Base-by-base conservation (phyloP, 495 filamentous ascomycete genomes). In the Aspergillus kassunensis region DNA sequence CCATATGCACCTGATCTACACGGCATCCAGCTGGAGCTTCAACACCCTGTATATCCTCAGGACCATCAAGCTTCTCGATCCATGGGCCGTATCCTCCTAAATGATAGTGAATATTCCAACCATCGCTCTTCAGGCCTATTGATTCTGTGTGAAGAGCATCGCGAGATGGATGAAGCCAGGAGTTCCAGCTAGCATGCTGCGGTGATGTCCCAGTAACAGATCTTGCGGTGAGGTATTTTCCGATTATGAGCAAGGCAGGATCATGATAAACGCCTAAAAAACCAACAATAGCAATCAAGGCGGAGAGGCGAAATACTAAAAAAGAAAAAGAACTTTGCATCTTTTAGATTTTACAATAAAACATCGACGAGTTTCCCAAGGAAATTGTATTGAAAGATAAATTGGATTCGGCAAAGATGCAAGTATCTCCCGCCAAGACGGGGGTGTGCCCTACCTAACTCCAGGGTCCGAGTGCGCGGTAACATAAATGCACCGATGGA, bases 21-120 rank as follows among this genome's bases (percentile, higher is more conserved):
- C 53, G 55, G 48, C 81, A 84, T 8, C 72, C 70, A 27, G 67
- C 57, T 1, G 80, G 78, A 13, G 67, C 58, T 9, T 63, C 68
- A 46, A 81, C 70, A 1, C 66, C 73, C 33, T 44, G 50, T 21
- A 27, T 27, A 9, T 27, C 24, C 4, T 63, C 60, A 9, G 69
- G 61, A 20, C 64, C 70, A 44, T 73, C 68, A 13, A 69, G 48
- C 49, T 79, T 82, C 56, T 79, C 70, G 37, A 84, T 66, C 81
- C 80, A 83, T 9, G 81, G 81, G 1, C 81, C 77, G 61, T 80
- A 80, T 5, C 81, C 80, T 9, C 81, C 81, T 6, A 82, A 63
- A 58, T 83, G 77, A 48, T 82, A 74, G 19, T 80, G 64, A 37
- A 82, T 56, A 56, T 82, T 77, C 80, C 80, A 84, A 52, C 42